Conservation (phyloP, 192 early-diverging fungal species). For the Coemansia sp. region DNA sequence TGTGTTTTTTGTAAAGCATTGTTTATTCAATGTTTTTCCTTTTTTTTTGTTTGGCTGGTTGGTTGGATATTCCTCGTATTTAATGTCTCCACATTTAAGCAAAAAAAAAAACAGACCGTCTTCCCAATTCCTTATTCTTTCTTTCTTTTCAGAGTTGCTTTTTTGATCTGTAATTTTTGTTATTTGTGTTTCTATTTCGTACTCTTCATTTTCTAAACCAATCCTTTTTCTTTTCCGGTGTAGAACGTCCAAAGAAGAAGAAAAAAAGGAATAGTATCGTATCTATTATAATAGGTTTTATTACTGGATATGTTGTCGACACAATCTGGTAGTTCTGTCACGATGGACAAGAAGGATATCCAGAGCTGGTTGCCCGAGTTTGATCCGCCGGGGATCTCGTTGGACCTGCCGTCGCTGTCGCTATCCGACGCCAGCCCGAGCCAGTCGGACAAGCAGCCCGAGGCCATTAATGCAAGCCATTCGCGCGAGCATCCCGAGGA, state of each 20-base stretch:
- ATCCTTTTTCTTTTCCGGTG: too few relatives aligned
- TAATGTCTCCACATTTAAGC: too few relatives aligned
- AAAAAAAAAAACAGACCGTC: too few relatives aligned
- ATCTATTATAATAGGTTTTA: too few relatives aligned
- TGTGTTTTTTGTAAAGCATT: too few relatives aligned
- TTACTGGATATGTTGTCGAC: constrained; percentile 21
- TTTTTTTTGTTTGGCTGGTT: too few relatives aligned
- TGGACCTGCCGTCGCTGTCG: constrained; percentile 8
- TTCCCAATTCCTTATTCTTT: neutral
- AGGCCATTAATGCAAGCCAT: too few relatives aligned
- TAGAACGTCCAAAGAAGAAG: too few relatives aligned
- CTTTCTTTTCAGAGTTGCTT: neutral
- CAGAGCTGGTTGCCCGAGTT: constrained; percentile 44
- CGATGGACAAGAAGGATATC: neutral
- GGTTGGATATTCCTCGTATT: too few relatives aligned
- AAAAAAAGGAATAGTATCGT: too few relatives aligned
- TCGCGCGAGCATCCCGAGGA: neutral
- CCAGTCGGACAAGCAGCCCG: neutral
- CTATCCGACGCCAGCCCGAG: neutral
- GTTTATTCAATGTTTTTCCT: too few relatives aligned
- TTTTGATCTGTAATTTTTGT: neutral
- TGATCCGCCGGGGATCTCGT: constrained; percentile 22
- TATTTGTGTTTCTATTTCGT: neutral
- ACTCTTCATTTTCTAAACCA: neutral
- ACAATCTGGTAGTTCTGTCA: constrained; percentile 4